Percentiles rank a stretch among this genome's conserved stretches.
Conservation (phyloP, 345 rosid species). For the Hibiscus trionum region DNA sequence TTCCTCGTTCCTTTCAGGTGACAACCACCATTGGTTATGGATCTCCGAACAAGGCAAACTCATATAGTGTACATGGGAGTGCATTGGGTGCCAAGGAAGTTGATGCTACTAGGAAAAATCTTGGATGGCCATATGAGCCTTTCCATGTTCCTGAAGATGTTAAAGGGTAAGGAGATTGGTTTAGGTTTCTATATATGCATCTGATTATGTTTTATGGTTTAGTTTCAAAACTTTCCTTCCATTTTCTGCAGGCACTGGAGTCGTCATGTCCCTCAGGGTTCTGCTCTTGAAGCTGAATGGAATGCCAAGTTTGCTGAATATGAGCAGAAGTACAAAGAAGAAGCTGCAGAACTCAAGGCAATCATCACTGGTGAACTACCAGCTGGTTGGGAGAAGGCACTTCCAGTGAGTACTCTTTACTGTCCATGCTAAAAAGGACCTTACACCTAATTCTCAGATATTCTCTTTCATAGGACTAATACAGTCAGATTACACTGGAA, state of each 20-base stretch:
- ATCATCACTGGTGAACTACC: conserved; percentile 74
- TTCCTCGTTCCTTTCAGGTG: conserved; percentile 32
- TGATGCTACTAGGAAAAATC: conserved; percentile 96
- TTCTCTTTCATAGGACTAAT: neutral
- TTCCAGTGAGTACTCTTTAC: conserved; percentile 49
- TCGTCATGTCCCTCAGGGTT: conserved; percentile 67
- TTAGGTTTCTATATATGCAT: neutral
- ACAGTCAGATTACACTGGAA: neutral
- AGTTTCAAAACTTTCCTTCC: neutral
- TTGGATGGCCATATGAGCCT: conserved; percentile 88
- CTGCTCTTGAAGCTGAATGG: conserved; percentile 78
- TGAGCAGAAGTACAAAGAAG: conserved; percentile 81
- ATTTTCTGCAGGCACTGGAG: conserved; percentile 79
- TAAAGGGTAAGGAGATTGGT: conserved; percentile 42
- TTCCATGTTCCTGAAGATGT: conserved; percentile 96
- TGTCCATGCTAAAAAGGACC: neutral
- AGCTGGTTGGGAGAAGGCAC: conserved; percentile 80
- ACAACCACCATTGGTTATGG: conserved; percentile 96
- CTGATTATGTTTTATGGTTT: neutral
- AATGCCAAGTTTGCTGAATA: conserved; percentile 73
- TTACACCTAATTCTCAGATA: neutral
- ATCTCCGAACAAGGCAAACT: conserved; percentile 94
- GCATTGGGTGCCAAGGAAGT: conserved; percentile 99
- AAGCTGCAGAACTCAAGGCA: conserved; percentile 86
- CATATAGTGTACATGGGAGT: conserved; percentile 93